Base-by-base conservation (phyloP, 1,284 basidiomycete species). In the Microbotryomycetes sp. region DNA sequence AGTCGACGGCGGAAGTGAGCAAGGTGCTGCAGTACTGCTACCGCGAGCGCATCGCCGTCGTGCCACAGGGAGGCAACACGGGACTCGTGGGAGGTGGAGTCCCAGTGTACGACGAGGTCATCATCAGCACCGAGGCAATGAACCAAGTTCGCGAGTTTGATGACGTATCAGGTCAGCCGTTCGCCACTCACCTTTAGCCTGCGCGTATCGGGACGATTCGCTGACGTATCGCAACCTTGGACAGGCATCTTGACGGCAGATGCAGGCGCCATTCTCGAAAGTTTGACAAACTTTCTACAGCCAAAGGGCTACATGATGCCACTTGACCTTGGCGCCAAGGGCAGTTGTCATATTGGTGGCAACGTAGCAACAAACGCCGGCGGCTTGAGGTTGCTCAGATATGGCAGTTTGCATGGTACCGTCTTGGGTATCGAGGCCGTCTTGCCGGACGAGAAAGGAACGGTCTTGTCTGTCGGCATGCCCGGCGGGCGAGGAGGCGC, bases 361-460 rank as follows among this genome's bases (percentile, higher is more conserved):
- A 98, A 98, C 74, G 83, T 98, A 30, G 87, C 96, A 0, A 98
- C 96, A 13, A 99, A 99, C 74, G 96, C 96, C 30, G 96, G 96
- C 47, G 96, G 96, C 26, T 81, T 99, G 6, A 85, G 96, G 2
- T 81, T 98, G 50, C 78, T 99, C 51, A 84, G 96, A 30, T 99
- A 98, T 73, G 96, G 96, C 46, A 93, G 90, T 50, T 79, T 99
- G 6, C 96, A 97, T 73, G 96, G 94, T 23, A 88, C 86, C 15
- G 94, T 98, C 0, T 82, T 99, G 1, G 96, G 96, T n/a, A 80
- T 99, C 18, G 96, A 99, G 74, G 92, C 94, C 23, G 96, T 98
- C 6, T 80, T 98, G 29, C 89, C 96, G 1, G 90, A 98, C 72
- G 92, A 66, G 57, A 68, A 73, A 30, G 77, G 96, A n/a, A 90